phyloP scores from a whole-genome alignment of 2,329 filamentous ascomycete genomes.

The Fusarium gaditjirri region DNA sequence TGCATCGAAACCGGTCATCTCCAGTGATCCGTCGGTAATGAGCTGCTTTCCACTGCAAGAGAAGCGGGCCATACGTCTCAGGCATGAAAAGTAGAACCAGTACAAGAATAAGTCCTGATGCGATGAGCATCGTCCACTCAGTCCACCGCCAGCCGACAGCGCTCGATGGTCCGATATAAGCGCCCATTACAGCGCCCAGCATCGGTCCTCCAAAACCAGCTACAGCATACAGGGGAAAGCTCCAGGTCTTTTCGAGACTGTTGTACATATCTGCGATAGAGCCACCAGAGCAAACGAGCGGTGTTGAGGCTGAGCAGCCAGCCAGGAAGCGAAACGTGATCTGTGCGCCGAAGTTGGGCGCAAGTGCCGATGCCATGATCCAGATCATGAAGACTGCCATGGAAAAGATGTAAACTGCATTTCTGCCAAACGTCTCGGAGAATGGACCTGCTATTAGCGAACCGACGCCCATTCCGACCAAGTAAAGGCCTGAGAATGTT shows the following conservation, averaged over 20 bases:
- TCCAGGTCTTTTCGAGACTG: constrained; percentile 50
- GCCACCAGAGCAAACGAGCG: constrained; percentile 56
- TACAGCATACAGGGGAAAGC: constrained; percentile 60
- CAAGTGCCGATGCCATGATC: constrained; percentile 56
- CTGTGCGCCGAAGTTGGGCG: constrained; percentile 55
- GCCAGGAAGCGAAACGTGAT: constrained; percentile 61
- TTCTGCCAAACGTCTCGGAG: constrained; percentile 54
- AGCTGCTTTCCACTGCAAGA: constrained; percentile 69
- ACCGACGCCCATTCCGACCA: constrained; percentile 52
- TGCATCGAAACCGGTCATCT: constrained; percentile 69
- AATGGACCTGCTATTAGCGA: constrained; percentile 52
- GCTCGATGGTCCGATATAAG: constrained; percentile 71
- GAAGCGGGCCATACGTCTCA: constrained; percentile 69
- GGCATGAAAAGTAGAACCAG: constrained; percentile 70
- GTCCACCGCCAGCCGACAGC: constrained; percentile 68
- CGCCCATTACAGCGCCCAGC: constrained; percentile 59
- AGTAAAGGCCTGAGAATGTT: constrained; percentile 38
- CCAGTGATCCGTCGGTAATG: constrained; percentile 69
- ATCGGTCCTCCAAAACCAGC: constrained; percentile 55
- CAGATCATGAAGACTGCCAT: constrained; percentile 57
- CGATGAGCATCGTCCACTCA: constrained; percentile 74
- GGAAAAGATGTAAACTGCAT: constrained; percentile 53
- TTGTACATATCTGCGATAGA: constrained; percentile 55
- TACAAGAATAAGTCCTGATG: constrained; percentile 65
- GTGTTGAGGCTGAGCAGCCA: constrained; percentile 58